Percentiles rank a stretch among this genome's conserved stretches.
phyloP scores from a whole-genome alignment of 192 early-diverging fungal genomes.

The Linnemannia elongata region DNA sequence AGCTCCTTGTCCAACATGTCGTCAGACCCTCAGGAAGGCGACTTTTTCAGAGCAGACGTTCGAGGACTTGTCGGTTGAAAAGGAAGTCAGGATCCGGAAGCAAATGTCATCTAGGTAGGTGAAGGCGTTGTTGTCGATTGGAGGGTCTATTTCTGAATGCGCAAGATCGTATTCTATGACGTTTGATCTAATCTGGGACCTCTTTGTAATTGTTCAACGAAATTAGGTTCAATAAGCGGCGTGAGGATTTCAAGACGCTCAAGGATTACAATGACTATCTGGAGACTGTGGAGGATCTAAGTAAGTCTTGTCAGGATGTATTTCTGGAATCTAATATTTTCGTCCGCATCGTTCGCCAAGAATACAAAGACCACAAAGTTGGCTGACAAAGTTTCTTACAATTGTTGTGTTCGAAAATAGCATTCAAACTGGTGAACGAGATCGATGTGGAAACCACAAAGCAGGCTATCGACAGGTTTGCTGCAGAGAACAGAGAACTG shows the following conservation, averaged over 20 bases:
- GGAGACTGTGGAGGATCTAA: constrained; percentile 90
- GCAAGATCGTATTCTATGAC: neutral
- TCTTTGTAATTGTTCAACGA: neutral
- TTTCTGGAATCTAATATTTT: neutral
- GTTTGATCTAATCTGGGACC: neutral
- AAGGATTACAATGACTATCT: constrained; percentile 91
- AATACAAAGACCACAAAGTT: neutral
- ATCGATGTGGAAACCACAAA: constrained; percentile 89
- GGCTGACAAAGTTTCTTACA: neutral
- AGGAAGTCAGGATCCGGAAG: constrained; percentile 90
- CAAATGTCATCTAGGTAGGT: constrained; percentile 76
- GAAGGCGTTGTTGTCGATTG: neutral
- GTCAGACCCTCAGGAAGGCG: constrained; percentile 81
- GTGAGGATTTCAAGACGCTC: constrained; percentile 85
- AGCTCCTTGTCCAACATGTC: constrained; percentile 93
- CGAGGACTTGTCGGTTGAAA: constrained; percentile 95
- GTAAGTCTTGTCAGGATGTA: constrained; percentile 57
- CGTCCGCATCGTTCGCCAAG: neutral
- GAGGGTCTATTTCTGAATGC: neutral
- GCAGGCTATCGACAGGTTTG: constrained; percentile 80
- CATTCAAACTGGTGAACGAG: constrained; percentile 88
- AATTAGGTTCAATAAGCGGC: constrained; percentile 88
- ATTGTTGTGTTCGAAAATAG: constrained; percentile 34
- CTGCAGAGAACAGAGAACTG: constrained; percentile 81
- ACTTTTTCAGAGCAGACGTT: constrained; percentile 92